Conservation (phyloP, 148 eudicot species). For the Fagopyrum esculentum region DNA sequence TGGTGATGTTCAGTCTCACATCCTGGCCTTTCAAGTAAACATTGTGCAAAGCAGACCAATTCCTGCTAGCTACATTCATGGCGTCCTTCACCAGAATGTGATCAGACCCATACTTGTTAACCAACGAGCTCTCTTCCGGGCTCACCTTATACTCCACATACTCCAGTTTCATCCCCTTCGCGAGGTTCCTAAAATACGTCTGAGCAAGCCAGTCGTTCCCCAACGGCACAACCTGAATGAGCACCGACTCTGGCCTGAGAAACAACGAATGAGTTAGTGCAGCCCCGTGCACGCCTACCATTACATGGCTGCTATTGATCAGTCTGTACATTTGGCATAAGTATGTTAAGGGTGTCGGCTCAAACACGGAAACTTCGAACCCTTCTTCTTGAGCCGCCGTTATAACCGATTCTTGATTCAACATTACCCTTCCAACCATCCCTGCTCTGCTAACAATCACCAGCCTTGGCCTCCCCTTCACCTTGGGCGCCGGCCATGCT, state of each 20-base stretch:
- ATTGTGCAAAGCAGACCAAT: slow-evolving; percentile 33
- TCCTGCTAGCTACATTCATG: slow-evolving; percentile 20
- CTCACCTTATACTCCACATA: slow-evolving; percentile 49
- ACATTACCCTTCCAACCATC: slow-evolving; percentile 27
- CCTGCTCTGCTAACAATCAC: slow-evolving; percentile 29
- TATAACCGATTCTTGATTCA: slow-evolving; percentile 27
- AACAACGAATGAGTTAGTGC: slow-evolving; percentile 46
- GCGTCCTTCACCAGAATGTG: slow-evolving; percentile 31
- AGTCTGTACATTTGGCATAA: slow-evolving; percentile 31
- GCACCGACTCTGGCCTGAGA: slow-evolving; percentile 37
- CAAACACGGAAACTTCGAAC: slow-evolving; percentile 38
- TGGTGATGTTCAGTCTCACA: slow-evolving; percentile 26
- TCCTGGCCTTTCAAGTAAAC: slow-evolving; percentile 37
- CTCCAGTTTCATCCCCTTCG: slow-evolving; percentile 35
- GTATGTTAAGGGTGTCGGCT: slow-evolving; percentile 32
- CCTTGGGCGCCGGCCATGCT: slow-evolving; percentile 5
- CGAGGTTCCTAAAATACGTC: slow-evolving; percentile 31
- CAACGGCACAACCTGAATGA: slow-evolving; percentile 48
- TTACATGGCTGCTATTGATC: slow-evolving; percentile 39
- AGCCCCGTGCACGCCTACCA: slow-evolving; percentile 56
- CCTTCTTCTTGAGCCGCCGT: slow-evolving; percentile 27
- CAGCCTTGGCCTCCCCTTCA: slow-evolving; percentile 29
- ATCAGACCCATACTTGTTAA: slow-evolving; percentile 27
- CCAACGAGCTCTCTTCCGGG: slow-evolving; percentile 43
- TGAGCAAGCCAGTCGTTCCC: slow-evolving; percentile 43